Evolutionary conservation across 163 green algal species (phyloP).

Genomic region (Volvox carteri): DNA sequence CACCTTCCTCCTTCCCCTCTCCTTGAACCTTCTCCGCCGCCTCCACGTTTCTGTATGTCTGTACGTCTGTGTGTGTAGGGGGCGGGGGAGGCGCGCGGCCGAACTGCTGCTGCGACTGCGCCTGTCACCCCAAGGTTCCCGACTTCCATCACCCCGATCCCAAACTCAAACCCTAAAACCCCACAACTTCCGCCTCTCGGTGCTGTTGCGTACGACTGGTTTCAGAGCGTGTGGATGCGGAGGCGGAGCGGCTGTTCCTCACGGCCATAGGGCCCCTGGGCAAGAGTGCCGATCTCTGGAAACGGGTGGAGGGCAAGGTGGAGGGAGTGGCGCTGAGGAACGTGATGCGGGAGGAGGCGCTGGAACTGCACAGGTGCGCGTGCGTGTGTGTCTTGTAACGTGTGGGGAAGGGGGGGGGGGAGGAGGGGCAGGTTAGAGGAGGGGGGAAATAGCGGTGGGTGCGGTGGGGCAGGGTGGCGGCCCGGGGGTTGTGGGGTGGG

Average conservation of each 20-base stretch:
- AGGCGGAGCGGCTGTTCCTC: conserved; percentile 40
- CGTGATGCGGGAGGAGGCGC: conserved; percentile 38
- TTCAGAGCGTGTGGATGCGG: conserved; percentile 27
- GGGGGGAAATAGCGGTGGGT: neutral
- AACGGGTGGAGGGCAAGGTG: neutral
- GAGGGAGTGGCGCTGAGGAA: conserved; percentile 35
- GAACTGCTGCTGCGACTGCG: too few relatives aligned
- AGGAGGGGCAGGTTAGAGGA: neutral
- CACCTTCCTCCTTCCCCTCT: too few relatives aligned
- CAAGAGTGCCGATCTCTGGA: neutral
- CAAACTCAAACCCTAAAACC: too few relatives aligned
- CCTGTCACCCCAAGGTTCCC: too few relatives aligned
- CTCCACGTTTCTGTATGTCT: neutral
- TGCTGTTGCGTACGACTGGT: too few relatives aligned
- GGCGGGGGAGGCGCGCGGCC: neutral
- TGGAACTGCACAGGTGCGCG: conserved; percentile 6
- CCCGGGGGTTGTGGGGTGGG: neutral
- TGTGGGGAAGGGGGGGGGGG: neutral
- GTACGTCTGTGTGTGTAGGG: neutral
- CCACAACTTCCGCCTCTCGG: too few relatives aligned
- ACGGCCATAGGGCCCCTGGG: conserved; percentile 25
- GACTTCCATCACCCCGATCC: too few relatives aligned
- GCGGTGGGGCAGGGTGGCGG: too few relatives aligned
- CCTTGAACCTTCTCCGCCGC: too few relatives aligned
- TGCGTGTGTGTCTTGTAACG: neutral